Conservation (phyloP, 139 green algal species). For the Chlorella ohadii region DNA sequence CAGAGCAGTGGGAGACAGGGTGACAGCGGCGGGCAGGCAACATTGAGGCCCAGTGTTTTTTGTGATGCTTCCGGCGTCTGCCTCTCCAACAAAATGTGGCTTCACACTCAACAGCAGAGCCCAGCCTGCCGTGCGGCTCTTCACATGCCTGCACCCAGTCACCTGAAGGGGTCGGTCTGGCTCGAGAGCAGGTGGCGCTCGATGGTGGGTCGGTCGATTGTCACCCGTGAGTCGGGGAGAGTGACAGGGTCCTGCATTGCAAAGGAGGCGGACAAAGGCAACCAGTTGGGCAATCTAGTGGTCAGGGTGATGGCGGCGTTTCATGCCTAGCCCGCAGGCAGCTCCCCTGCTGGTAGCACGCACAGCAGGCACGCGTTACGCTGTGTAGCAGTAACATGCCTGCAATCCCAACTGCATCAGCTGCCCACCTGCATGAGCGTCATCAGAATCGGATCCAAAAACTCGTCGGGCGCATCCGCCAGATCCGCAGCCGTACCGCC, state of each 20-base stretch:
- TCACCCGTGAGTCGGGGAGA: constrained; percentile 70
- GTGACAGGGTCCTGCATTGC: constrained; percentile 75
- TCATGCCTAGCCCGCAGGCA: too few relatives aligned
- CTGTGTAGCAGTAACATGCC: too few relatives aligned
- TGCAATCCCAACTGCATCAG: too few relatives aligned
- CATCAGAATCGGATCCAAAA: constrained; percentile 60
- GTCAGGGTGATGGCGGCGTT: too few relatives aligned
- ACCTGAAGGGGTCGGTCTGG: constrained; percentile 81
- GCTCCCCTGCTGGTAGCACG: too few relatives aligned
- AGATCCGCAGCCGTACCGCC: not conserved
- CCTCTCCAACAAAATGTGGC: too few relatives aligned
- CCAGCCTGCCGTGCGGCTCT: not conserved
- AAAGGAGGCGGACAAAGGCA: not conserved
- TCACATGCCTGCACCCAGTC: constrained; percentile 56
- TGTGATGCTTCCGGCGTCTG: too few relatives aligned
- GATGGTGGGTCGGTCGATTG: constrained; percentile 72
- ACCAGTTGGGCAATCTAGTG: too few relatives aligned
- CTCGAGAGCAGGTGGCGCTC: constrained; percentile 68
- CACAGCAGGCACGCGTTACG: too few relatives aligned
- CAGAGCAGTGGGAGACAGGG: not conserved
- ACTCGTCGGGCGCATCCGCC: constrained; percentile 56
- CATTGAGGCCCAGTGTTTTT: too few relatives aligned
- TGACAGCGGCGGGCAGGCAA: not conserved
- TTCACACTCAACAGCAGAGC: too few relatives aligned
- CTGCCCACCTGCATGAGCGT: constrained; percentile 42